phyloP scores from a whole-genome alignment of 306 rosid species.

The Casuarina equisetifolia region DNA sequence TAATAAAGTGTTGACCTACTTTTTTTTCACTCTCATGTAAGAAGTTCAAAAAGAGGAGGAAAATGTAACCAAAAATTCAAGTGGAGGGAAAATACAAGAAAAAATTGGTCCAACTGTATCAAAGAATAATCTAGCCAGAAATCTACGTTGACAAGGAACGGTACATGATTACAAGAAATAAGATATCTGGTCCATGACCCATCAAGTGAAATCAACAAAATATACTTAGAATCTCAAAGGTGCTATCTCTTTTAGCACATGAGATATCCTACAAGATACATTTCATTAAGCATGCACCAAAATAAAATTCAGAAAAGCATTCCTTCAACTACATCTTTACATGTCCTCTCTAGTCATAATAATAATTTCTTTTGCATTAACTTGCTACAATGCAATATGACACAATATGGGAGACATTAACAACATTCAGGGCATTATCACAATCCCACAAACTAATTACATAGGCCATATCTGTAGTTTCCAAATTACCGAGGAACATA shows the following conservation, averaged over 20 bases:
- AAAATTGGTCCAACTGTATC: neutral
- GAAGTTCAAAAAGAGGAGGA: neutral
- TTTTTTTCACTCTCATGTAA: neutral
- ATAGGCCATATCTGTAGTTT: neutral
- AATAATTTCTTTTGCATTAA: neutral
- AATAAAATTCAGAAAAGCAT: neutral
- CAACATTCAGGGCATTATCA: neutral
- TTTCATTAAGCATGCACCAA: neutral
- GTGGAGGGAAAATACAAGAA: neutral
- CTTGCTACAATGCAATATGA: neutral
- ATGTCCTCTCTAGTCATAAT: neutral
- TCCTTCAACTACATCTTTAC: neutral
- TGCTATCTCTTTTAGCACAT: neutral
- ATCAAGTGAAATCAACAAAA: neutral
- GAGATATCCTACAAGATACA: neutral
- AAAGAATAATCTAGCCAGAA: neutral
- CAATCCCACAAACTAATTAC: neutral
- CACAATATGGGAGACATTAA: neutral
- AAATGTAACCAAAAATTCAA: neutral
- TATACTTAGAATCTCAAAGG: neutral
- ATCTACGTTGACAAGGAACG: neutral
- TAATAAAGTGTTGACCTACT: neutral
- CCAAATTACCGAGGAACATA: constrained; percentile 32
- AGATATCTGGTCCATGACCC: neutral
- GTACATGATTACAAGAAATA: neutral